Percentiles rank a stretch among this genome's conserved stretches.
Evolutionary conservation across 116 monocot genomes (phyloP).

Genomic region (Papilionanthe hybrid): DNA sequence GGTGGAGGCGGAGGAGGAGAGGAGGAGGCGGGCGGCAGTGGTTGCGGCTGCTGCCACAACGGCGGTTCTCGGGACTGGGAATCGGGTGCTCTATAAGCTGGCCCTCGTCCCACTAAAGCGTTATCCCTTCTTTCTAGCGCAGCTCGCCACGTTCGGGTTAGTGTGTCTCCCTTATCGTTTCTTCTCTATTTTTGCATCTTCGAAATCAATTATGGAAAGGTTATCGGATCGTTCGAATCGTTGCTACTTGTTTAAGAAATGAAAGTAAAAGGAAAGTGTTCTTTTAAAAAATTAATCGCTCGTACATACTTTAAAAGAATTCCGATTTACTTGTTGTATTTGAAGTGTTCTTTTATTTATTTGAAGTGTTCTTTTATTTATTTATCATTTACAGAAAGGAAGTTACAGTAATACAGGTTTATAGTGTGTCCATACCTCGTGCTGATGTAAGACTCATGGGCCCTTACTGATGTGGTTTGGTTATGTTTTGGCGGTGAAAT

Average conservation of each 20-base stretch:
- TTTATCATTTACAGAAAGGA: not conserved
- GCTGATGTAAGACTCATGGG: not conserved
- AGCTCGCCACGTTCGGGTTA: constrained; percentile 89
- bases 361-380: not conserved
- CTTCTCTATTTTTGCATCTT: not conserved
- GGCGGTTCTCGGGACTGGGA: constrained; percentile 67
- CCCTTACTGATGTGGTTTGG: not conserved
- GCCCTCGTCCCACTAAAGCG: constrained; percentile 80
- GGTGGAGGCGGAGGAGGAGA: constrained; percentile 14
- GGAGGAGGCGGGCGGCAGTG: constrained; percentile 47
- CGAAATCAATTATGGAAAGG: not conserved
- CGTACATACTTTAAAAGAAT: too few species aligned
- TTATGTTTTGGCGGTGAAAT: not conserved
- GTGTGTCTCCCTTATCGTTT: not conserved
- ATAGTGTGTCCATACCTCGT: not conserved
- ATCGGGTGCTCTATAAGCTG: constrained; percentile 83
- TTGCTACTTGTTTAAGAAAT: not conserved
- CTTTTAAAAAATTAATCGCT: too few species aligned
- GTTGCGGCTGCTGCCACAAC: constrained; percentile 58
- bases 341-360: not conserved
- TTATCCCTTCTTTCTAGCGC: constrained; percentile 96
- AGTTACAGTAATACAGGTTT: not conserved
- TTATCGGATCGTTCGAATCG: not conserved
- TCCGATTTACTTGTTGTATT: too few species aligned
- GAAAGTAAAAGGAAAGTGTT: not conserved